A percentile compares a stretch with the other conserved stretches of the same genome.
Conservation (phyloP, 441 rosid genomes). For the Gossypium aridum region DNA sequence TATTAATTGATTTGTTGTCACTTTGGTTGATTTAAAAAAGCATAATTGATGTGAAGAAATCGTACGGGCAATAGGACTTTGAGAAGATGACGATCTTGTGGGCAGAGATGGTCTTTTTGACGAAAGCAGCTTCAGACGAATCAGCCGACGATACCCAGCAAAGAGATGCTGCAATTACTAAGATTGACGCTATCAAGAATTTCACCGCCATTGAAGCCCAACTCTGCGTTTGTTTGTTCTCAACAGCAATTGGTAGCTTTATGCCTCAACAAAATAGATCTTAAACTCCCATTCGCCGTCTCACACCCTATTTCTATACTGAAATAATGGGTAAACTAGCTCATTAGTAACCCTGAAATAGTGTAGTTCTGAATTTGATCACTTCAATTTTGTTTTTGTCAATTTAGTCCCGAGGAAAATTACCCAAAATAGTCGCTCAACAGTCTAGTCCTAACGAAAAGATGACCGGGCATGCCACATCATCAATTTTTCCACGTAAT, state of each 20-base stretch:
- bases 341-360: too few relatives aligned
- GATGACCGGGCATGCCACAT: too few relatives aligned
- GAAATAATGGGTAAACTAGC: too few relatives aligned
- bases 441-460: too few relatives aligned
- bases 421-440: too few relatives aligned
- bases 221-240: not conserved
- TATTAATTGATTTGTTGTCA: not conserved
- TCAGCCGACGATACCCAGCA: constrained; percentile 20
- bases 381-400: too few relatives aligned
- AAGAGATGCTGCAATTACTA: constrained; percentile 20
- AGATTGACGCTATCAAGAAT: constrained; percentile 5
- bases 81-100: constrained; percentile 91
- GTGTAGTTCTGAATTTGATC: too few relatives aligned
- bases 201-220: constrained; percentile 23
- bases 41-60: not conserved
- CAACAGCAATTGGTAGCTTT: not conserved
- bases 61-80: constrained; percentile 89
- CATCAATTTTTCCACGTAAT: too few relatives aligned
- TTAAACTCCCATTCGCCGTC: too few relatives aligned
- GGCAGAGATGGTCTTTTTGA: constrained; percentile 62
- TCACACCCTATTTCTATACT: too few relatives aligned
- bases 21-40: not conserved
- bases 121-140: constrained; percentile 45
- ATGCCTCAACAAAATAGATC: not conserved
- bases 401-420: too few relatives aligned